Evolutionary conservation across 352 stramenopile genomes (phyloP).

Genomic region (Globisporangium iwayamae): DNA sequence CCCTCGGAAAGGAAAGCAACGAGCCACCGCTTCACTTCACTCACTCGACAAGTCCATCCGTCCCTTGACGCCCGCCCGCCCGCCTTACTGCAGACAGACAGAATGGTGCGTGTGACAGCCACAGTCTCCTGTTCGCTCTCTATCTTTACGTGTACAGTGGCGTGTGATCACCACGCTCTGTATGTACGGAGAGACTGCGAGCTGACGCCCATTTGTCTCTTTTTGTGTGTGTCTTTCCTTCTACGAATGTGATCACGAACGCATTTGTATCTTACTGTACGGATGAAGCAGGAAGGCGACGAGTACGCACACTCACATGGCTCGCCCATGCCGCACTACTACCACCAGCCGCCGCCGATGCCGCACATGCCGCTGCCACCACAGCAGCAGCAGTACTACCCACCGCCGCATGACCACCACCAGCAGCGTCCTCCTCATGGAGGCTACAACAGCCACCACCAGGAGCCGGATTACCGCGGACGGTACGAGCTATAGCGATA

Average conservation of each 20-base stretch:
- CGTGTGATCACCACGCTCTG: not conserved
- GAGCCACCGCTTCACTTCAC: not conserved
- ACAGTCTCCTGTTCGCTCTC: not conserved
- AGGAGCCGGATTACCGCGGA: conserved; percentile 24
- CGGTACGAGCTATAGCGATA: conserved; percentile 8
- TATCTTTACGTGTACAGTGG: not conserved
- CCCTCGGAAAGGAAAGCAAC: not conserved
- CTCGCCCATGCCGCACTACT: conserved; percentile 26
- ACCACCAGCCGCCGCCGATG: conserved; percentile 22
- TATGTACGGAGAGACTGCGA: not conserved
- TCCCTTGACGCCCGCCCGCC: not conserved
- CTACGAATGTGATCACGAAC: not conserved
- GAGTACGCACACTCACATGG: conserved; percentile 14
- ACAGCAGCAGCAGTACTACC: conserved; percentile 18
- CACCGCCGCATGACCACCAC: conserved; percentile 25
- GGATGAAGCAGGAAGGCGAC: conserved; percentile 7
- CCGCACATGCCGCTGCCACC: not conserved
- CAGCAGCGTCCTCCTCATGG: conserved; percentile 10
- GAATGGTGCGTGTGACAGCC: not conserved
- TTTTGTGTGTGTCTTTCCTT: not conserved
- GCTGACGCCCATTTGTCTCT: not conserved
- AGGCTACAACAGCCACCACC: conserved; percentile 9
- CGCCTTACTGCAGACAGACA: not conserved
- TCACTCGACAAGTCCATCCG: not conserved
- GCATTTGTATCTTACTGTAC: not conserved